These are phyloP conservation scores for Brassica hybrid DNA, from an alignment of 441 rosid genomes.

Conservation along the genomic window DNA sequence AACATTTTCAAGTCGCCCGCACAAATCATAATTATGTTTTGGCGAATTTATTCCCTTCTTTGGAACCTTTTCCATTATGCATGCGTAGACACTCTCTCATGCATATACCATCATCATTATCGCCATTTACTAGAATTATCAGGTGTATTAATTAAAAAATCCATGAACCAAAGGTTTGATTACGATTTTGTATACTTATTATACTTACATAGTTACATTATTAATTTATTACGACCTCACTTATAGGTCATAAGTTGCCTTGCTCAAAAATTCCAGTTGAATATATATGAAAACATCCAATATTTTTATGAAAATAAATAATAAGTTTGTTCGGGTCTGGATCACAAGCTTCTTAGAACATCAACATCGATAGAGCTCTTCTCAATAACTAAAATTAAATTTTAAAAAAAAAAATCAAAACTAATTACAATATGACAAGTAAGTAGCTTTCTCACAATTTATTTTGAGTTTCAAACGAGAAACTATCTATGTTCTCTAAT, in stretches of 20 bases:
- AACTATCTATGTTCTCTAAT: too few relatives aligned
- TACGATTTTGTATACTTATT: not conserved
- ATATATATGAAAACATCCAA: not conserved
- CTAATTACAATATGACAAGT: too few relatives aligned
- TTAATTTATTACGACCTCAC: slow-evolving; percentile 5
- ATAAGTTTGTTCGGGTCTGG: not conserved
- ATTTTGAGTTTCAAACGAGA: too few relatives aligned
- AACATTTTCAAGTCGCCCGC: slow-evolving; percentile 28
- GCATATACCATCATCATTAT: slow-evolving; percentile 45
- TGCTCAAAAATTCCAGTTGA: not conserved
- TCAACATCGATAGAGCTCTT: too few relatives aligned
- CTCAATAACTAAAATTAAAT: too few relatives aligned
- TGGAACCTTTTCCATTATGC: slow-evolving; percentile 34
- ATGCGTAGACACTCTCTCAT: slow-evolving; percentile 41
- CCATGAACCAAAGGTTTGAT: not conserved
- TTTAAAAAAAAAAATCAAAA: too few relatives aligned
- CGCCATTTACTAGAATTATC: slow-evolving; percentile 17
- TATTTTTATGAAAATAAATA: not conserved
- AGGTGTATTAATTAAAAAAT: not conserved
- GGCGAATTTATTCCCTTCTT: slow-evolving; percentile 32
- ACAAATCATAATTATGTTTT: slow-evolving; percentile 42
- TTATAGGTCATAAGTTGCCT: not conserved
- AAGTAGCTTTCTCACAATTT: too few relatives aligned
- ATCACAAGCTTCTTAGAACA: not conserved
- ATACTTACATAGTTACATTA: not conserved